These are phyloP conservation scores for Geotrichum europaeum DNA, from an alignment of 1,139 yeast species.

Conservation along the genomic window DNA sequence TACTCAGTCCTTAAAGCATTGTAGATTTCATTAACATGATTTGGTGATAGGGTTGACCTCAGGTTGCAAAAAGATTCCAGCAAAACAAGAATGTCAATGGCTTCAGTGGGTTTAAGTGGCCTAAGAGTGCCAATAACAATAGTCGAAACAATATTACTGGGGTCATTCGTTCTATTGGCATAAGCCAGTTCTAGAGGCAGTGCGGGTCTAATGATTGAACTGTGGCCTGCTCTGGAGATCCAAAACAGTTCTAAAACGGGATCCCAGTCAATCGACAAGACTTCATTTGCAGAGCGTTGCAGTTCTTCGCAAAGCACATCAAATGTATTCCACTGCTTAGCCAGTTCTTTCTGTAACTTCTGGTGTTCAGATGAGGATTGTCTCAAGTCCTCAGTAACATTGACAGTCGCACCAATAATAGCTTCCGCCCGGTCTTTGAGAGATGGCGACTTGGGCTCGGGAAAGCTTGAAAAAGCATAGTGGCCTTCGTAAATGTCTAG, in stretches of 20 bases:
- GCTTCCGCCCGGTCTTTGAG: not conserved
- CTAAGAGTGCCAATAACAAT: not conserved
- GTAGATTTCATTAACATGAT: slow-evolving; percentile 6
- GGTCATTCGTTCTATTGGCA: slow-evolving; percentile 23
- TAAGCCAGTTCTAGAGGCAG: slow-evolving; percentile 24
- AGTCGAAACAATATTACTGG: slow-evolving; percentile 8
- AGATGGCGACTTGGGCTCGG: not conserved
- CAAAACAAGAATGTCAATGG: slow-evolving; percentile 3
- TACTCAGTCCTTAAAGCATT: slow-evolving; percentile 7
- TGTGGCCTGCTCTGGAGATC: slow-evolving; percentile 23
- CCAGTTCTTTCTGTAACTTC: slow-evolving; percentile 25
- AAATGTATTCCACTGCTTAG: slow-evolving; percentile 52
- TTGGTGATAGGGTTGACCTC: slow-evolving; percentile 11
- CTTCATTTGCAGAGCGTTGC: slow-evolving; percentile 52
- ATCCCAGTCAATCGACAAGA: slow-evolving; percentile 39
- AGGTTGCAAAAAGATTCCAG: slow-evolving; percentile 9
- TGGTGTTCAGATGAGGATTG: not conserved
- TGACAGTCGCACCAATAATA: slow-evolving; percentile 27
- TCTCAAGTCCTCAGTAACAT: slow-evolving; percentile 19
- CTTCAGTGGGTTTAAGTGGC: not conserved
- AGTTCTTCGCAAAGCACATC: slow-evolving; percentile 64
- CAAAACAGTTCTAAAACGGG: slow-evolving; percentile 18
- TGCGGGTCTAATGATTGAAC: slow-evolving; percentile 22
- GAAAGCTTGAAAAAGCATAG: slow-evolving; percentile 19
- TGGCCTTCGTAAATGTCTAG: slow-evolving; percentile 36